Evolutionary conservation across 2,329 filamentous ascomycete genomes (phyloP).

Genomic region (Fusarium caatingaense): DNA sequence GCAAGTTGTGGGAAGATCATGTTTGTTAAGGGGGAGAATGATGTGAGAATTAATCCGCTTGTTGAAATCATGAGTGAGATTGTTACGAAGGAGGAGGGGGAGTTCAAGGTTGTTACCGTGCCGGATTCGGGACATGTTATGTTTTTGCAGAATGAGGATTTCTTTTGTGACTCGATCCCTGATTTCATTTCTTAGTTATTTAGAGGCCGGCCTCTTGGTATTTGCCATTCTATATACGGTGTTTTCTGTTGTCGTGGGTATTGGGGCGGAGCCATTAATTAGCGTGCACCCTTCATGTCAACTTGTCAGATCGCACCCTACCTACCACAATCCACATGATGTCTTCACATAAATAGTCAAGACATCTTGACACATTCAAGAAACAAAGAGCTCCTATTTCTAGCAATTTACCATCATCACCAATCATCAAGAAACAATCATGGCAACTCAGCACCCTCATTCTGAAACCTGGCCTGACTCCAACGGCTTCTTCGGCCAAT

Average conservation of each 20-base stretch:
- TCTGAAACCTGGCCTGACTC: background rate
- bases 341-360: background rate
- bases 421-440: background rate
- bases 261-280: no score
- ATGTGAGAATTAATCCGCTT: background rate
- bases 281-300: constrained; percentile 16
- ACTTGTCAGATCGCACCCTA: background rate
- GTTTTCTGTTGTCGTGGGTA: no score
- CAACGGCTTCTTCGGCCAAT: constrained; percentile 6
- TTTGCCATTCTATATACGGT: no score
- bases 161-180: background rate
- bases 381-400: no score
- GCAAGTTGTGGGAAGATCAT: background rate
- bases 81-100: background rate
- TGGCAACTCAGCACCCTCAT: background rate
- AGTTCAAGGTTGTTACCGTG: background rate
- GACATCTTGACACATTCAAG: background rate
- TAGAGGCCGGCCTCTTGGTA: no score
- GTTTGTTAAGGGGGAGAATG: background rate
- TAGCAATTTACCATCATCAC: no score
- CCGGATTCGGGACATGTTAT: background rate
- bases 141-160: constrained; percentile 16
- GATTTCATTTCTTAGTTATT: background rate
- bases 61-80: constrained; percentile 8
- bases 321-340: background rate